Base-by-base conservation (phyloP, 495 filamentous ascomycete genomes). In the Hypoxylon crocopeplum region DNA sequence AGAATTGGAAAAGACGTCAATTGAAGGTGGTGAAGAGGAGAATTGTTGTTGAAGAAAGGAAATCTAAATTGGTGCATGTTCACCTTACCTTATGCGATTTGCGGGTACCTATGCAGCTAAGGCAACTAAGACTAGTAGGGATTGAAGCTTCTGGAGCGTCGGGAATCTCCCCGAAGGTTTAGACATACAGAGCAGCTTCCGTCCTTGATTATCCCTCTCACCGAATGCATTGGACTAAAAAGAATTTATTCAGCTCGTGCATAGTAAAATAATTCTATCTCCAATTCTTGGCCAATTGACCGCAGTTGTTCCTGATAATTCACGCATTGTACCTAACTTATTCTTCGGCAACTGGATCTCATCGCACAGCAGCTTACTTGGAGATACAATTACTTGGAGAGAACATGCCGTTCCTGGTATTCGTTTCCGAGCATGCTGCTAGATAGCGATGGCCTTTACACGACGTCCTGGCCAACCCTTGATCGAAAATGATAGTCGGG, bases 311-410 rank as follows among this genome's bases (percentile, higher is more conserved):
- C 17, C 7, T 53, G 19, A 20, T 46, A 51, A 56, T 56, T 56
- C 51, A 50, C 59, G 37, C 46, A 48, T 33, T 52, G 40, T 47
- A 62, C 22, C 33, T 37, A 50, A 20, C n/a, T 29, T 36, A 16
- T 57, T 56, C 20, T 57, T 48, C 52, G 52, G 52, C 41, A 52
- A 25, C 47, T 52, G 20, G 32, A 42, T 48, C 41, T 42, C 27
- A 47, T 63, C 44, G 21, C 52, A 63, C 59, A 25, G 15, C 40
- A 62, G 52, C 41, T 62, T 52, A 51, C 34, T 19, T 56, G 16
- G 38, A 13, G 13, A 39, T 29, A 19, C 21, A n/a, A 8, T 19
- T 33, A 16, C 24, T 13, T 1, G 30, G n/a, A n/a, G 21, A 25
- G 20, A 44, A 37, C 12, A 48, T 59, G n/a, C 56, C 33, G 29